phyloP scores from a whole-genome alignment of 371 early-diverging fungal species.

The Mucor indicus region DNA sequence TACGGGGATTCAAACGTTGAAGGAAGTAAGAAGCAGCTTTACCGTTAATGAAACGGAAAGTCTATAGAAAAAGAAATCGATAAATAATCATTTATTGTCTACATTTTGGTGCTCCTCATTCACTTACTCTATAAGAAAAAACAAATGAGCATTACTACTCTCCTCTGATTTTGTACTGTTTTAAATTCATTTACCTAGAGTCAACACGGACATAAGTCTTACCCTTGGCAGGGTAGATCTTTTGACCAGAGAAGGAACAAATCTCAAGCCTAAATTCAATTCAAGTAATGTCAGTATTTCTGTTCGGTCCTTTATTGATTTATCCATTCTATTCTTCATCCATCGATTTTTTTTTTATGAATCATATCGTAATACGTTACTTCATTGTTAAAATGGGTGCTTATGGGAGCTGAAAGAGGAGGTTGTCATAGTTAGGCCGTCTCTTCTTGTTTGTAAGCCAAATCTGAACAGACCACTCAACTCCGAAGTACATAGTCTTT shows the following conservation, averaged over 20 bases:
- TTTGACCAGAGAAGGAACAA: conserved; percentile 95
- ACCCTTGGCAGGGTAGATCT: conserved; percentile 98
- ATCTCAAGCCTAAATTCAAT: conserved; percentile 72
- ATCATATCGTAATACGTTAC: conserved; percentile 19
- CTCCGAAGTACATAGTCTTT: too few relatives aligned
- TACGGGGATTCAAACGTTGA: conserved; percentile 95
- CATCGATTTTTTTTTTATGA: background rate
- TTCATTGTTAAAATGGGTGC: conserved; percentile 35
- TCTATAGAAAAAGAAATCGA: conserved; percentile 38
- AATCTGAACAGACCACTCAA: too few relatives aligned
- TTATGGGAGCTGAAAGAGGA: conserved; percentile 37
- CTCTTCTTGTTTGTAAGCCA: too few relatives aligned
- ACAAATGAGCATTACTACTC: background rate
- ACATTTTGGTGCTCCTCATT: background rate
- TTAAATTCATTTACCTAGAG: conserved; percentile 54
- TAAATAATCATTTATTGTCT: background rate
- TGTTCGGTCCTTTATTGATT: background rate
- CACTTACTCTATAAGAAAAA: conserved; percentile 15
- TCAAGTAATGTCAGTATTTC: background rate
- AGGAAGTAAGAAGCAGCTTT: conserved; percentile 95
- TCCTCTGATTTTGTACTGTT: too few relatives aligned
- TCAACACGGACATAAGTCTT: conserved; percentile 89
- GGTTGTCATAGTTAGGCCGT: too few relatives aligned
- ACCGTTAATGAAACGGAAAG: conserved; percentile 94
- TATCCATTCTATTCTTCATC: background rate